Evolutionary conservation across 495 filamentous ascomycete genomes (phyloP), one percentile per base, ranked within the genome.

Genomic region (Penicillium arizonense): DNA sequence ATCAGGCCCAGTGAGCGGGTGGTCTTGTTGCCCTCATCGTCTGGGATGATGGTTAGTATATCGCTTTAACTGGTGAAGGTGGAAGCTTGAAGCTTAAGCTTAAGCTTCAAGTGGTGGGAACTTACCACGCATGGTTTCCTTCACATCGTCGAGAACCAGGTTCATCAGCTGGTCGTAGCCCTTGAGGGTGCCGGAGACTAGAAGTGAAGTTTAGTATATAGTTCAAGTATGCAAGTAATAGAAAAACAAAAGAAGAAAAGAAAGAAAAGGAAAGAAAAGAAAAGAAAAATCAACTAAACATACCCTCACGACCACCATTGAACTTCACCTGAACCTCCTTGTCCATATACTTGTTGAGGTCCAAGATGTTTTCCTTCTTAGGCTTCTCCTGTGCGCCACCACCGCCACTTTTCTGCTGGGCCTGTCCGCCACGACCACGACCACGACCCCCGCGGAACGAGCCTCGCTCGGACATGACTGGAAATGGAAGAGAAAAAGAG

Each of bases 101-200:
- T n/a, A 35, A 21, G 30, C 6, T 24, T 2, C 21, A 4, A 4
- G n/a, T 2, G 18, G 1, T 11, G n/a, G 30, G 30, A 21, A 59
- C 64, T 14, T 62, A 96, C 93, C 93, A 75, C 88, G 79, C 72
- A 96, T 80, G 20, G 84, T 76, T 67, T 98, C 94, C 72, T 95
- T 85, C 18, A 94, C 92, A 47, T 97, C 89, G 62, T 97, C 95
- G 44, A 98, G 77, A 18, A 98, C 94, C 47, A 98, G 75, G 69
- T 97, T 98, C 93, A 97, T 97, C 33, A 98, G 77, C 59, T 93
- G 91, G 62, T 98, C 94, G 61, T 90, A 96, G 42, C 94, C 94
- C 65, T 97, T 98, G 9, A 98, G 80, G 5, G 81, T 87, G 42
- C 94, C 94, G 10, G 81, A 85, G 9, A 96, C 94, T 97, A 64